These are phyloP conservation scores for Clonostachys rosea DNA, from an alignment of 2,329 filamentous ascomycete genomes.

Conservation along the genomic window DNA sequence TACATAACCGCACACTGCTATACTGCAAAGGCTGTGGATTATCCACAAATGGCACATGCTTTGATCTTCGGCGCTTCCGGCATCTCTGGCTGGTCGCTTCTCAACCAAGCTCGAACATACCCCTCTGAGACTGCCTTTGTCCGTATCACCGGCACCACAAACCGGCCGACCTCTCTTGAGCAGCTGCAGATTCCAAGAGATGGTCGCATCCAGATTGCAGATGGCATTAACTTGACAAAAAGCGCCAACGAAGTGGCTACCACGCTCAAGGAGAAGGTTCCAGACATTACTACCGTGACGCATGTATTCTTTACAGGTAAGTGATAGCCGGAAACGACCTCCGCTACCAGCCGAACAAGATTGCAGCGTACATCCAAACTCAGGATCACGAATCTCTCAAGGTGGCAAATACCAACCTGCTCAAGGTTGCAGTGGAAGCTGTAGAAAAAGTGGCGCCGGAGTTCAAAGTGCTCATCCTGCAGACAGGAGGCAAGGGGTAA, in stretches of 20 bases:
- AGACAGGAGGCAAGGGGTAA: conserved; percentile 8
- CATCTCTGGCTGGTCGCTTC: conserved; percentile 10
- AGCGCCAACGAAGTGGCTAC: conserved; percentile 1
- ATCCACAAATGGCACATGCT: conserved; percentile 6
- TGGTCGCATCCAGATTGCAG: conserved; percentile 4
- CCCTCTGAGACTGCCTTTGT: conserved; percentile 5
- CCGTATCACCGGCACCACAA: conserved; percentile 9
- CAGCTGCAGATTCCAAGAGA: conserved; percentile 2
- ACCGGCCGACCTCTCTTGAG: conserved; percentile 5
- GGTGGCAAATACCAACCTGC: neutral
- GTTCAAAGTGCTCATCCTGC: conserved; percentile 6
- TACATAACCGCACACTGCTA: too few species aligned
- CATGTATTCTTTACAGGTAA: conserved; percentile 9
- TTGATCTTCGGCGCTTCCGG: conserved; percentile 9
- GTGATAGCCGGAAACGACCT: neutral
- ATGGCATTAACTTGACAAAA: conserved; percentile 7
- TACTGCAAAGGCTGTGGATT: too few species aligned
- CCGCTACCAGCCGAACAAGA: too few species aligned
- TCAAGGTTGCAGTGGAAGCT: conserved; percentile 4
- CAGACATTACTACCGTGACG: conserved; percentile 5
- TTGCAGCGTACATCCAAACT: conserved; percentile 6
- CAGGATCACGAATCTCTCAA: neutral
- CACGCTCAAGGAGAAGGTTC: conserved; percentile 3
- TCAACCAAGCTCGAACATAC: conserved; percentile 7
- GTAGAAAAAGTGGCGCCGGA: conserved; percentile 1